Conservation (phyloP, 140 eudicot species). For the Anethum foeniculum region DNA sequence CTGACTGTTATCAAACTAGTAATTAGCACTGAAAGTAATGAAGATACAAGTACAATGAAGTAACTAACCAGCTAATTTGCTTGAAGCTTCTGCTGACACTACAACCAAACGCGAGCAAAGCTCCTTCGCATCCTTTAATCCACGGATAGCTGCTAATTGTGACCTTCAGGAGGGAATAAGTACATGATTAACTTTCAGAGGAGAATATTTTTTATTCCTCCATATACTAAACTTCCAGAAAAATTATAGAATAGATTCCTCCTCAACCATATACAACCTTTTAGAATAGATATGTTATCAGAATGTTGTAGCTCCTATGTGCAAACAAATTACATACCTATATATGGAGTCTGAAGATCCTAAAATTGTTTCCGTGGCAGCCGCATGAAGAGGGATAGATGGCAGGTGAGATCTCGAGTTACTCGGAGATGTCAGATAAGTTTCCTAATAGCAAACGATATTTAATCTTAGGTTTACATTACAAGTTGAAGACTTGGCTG, state of each 20-base stretch:
- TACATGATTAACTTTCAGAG: neutral
- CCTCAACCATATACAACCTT: neutral
- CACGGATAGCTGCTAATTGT: slow-evolving; percentile 30
- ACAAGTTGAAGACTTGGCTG: neutral
- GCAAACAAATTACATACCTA: slow-evolving; percentile 23
- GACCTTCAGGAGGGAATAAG: slow-evolving; percentile 28
- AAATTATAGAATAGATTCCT: neutral
- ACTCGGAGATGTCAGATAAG: slow-evolving; percentile 8
- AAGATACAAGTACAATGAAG: too few relatives aligned
- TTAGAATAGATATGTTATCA: neutral
- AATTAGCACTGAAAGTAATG: neutral
- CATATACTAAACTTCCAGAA: neutral
- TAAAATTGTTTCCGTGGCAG: slow-evolving; percentile 2
- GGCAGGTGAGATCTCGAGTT: slow-evolving; percentile 15
- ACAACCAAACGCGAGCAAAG: slow-evolving; percentile 41
- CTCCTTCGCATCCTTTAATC: slow-evolving; percentile 36
- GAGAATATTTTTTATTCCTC: neutral
- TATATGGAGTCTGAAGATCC: slow-evolving; percentile 30
- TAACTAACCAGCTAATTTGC: slow-evolving; percentile 25
- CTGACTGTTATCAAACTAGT: neutral
- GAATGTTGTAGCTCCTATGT: neutral
- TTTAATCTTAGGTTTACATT: neutral
- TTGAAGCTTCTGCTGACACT: slow-evolving; percentile 40
- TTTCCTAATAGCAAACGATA: slow-evolving; percentile 17
- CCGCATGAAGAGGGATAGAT: slow-evolving; percentile 12